Evolutionary conservation across 2,329 filamentous ascomycete species (phyloP), one percentile per base, ranked within the genome.

Genomic region (Stromatinia cepivora): DNA sequence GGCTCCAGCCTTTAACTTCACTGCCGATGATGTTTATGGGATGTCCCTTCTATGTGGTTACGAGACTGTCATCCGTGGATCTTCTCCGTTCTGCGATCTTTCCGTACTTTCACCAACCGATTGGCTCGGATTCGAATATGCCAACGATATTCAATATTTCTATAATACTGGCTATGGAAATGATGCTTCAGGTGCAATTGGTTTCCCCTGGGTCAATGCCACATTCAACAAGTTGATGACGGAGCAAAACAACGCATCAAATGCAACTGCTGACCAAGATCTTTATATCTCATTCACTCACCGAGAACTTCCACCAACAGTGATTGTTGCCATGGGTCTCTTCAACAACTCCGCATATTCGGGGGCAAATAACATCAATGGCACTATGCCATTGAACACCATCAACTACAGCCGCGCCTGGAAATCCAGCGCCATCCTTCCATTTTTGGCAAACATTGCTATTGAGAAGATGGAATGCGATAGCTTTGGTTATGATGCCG

Each of bases 231-330:
- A 80, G 1, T 76, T 82, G 34, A 76, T 79, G 70, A 31, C 62
- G 0, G 54, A 61, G 1, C 74, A 76, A 39, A 75, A 75, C 48
- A 79, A 78, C 68, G 74, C 76, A 5, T 77, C 79, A 7, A 77
- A 78, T 36, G 75, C 78, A 20, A 73, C 73, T 3, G 70, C 69
- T 0, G 74, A 76, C 20, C 83, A 86, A 74, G 84, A 86, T 72
- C 78, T 87, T 34, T 86, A 84, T 75, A 80, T 86, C 57, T 85
- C 83, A 0, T 86, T 87, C 79, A 84, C 84, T 0, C 84, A 87
- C 74, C 81, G 84, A 62, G 82, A 85, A 75, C 77, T 86, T 3
- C 84, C 84, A 4, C 84, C 84, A 0, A 83, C 82, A 0, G 83
- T 87, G 2, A 77, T 86, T 25, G 84, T 85, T 0, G 82, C 85